Percentiles rank a stretch among this genome's conserved stretches.
Evolutionary conservation across 768 basidiomycete species (phyloP).

Genomic region (Tephrocybe sp.): DNA sequence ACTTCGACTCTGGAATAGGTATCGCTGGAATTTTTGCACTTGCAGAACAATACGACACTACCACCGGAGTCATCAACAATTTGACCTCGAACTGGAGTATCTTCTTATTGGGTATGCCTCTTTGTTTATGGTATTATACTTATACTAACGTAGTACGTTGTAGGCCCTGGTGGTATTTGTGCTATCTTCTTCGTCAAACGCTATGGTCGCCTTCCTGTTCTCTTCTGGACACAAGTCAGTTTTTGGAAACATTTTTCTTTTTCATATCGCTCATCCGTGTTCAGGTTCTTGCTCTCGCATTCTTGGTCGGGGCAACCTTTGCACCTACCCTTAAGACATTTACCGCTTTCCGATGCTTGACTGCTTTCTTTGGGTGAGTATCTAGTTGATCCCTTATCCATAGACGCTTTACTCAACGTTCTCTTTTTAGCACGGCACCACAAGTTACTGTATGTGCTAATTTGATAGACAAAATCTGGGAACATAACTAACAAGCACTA

Average conservation of each 20-base stretch:
- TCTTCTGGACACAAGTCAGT: slow-evolving; percentile 55
- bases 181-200: slow-evolving; percentile 50
- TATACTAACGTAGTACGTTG: not conserved
- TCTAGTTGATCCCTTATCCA: not conserved
- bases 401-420: not conserved
- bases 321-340: slow-evolving; percentile 49
- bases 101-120: slow-evolving; percentile 40
- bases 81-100: slow-evolving; percentile 60
- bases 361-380: slow-evolving; percentile 28
- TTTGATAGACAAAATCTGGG: not conserved
- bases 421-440: slow-evolving; percentile 38
- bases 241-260: not conserved
- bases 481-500: slow-evolving; percentile 4
- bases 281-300: slow-evolving; percentile 47
- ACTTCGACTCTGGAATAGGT: slow-evolving; percentile 58
- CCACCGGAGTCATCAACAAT: slow-evolving; percentile 49
- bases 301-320: slow-evolving; percentile 50
- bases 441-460: slow-evolving; percentile 39
- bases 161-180: slow-evolving; percentile 45
- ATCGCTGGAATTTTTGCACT: slow-evolving; percentile 59
- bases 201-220: slow-evolving; percentile 55
- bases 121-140: not conserved
- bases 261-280: not conserved
- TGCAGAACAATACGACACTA: slow-evolving; percentile 49
- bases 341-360: slow-evolving; percentile 29